A percentile compares a stretch with the other conserved stretches of the same genome.
Conservation (phyloP, 305 asterid species). For the Fraxinus angustifolia region DNA sequence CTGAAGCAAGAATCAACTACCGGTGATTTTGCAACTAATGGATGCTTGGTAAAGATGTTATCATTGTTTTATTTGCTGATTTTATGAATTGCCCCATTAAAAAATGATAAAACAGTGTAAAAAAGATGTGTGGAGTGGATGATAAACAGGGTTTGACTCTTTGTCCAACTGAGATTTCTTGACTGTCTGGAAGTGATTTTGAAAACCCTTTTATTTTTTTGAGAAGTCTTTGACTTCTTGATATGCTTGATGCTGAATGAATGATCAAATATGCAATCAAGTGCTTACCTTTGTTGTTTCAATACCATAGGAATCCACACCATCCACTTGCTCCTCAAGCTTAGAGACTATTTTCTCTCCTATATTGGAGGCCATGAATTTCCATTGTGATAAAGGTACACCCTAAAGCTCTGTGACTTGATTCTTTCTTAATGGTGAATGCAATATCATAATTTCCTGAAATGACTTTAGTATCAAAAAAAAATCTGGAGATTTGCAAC, state of each 20-base stretch:
- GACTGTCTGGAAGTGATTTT: not conserved
- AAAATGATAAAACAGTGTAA: not conserved
- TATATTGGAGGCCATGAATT: conserved; percentile 57
- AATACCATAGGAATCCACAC: conserved; percentile 50
- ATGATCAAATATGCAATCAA: conserved; percentile 12
- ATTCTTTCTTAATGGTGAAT: conserved; percentile 6
- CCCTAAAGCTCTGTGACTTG: not conserved
- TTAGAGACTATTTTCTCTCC: conserved; percentile 76
- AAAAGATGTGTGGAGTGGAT: not conserved
- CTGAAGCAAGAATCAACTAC: conserved; percentile 30
- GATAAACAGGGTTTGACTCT: not conserved
- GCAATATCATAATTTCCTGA: not conserved
- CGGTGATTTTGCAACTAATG: conserved; percentile 32
- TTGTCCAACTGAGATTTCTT: not conserved
- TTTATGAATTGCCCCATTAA: not conserved
- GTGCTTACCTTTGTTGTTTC: conserved; percentile 21
- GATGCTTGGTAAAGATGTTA: conserved; percentile 45
- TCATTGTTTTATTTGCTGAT: conserved; percentile 12
- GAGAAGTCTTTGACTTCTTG: not conserved
- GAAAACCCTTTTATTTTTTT: not conserved
- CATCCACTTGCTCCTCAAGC: conserved; percentile 56
- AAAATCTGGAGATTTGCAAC: not conserved
- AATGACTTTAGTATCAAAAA: not conserved
- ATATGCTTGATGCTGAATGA: not conserved
- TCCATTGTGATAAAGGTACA: conserved; percentile 54